Evolutionary conservation across 1,139 yeast genomes (phyloP).

Genomic region (Debaryomyces nepalensis): DNA sequence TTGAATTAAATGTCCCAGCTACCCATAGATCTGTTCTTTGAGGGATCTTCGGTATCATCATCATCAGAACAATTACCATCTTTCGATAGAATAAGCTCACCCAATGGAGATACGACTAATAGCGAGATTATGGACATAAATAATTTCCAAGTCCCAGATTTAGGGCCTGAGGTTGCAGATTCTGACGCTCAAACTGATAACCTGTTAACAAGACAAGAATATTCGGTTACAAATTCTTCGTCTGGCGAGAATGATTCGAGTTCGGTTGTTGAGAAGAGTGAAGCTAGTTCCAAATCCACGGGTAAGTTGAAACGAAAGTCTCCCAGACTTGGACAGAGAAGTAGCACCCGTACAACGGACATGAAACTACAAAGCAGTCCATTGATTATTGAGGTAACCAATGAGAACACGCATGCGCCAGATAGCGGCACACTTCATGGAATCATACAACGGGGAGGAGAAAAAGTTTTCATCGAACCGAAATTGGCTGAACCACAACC

Average conservation of each 20-base stretch:
- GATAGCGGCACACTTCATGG: slow-evolving; percentile 11
- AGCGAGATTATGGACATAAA: slow-evolving; percentile 1
- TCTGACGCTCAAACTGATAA: background rate
- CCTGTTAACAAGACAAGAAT: background rate
- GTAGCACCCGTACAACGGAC: background rate
- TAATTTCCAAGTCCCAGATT: slow-evolving; percentile 6
- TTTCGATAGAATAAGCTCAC: background rate
- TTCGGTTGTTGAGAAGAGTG: slow-evolving; percentile 1
- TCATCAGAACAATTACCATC: slow-evolving; percentile 3
- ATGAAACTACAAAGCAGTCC: slow-evolving; percentile 18
- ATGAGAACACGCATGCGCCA: background rate
- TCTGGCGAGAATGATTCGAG: slow-evolving; percentile 2
- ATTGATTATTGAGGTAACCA: slow-evolving; percentile 13
- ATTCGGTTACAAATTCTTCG: background rate
- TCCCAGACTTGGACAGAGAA: slow-evolving; percentile 8
- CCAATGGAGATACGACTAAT: slow-evolving; percentile 3
- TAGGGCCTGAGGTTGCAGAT: slow-evolving; percentile 5
- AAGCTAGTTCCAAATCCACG: background rate
- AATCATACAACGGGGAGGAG: slow-evolving; percentile 20
- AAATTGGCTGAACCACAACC: slow-evolving; percentile 55
- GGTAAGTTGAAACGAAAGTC: slow-evolving; percentile 11
- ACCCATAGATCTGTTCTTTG: slow-evolving; percentile 12
- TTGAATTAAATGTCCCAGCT: slow-evolving; percentile 7
- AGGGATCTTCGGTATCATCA: slow-evolving; percentile 6
- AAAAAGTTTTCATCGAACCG: slow-evolving; percentile 57